Conservation (phyloP, 306 rosid species). For the Heteromeles arbutifolia region DNA sequence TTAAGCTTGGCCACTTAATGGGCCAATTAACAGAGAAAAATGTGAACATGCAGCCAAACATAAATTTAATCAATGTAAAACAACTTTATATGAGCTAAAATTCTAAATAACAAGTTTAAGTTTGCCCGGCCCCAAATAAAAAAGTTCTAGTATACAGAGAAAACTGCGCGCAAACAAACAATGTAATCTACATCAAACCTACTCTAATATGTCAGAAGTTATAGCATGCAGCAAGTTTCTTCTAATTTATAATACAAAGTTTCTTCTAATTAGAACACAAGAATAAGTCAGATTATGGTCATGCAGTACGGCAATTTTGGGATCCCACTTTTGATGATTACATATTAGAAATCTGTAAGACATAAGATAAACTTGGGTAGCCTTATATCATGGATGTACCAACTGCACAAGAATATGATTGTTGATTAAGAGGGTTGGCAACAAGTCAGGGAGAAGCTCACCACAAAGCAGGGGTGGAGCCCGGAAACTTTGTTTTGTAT, state of each 20-base stretch:
- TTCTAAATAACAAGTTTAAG: neutral
- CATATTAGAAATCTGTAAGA: neutral
- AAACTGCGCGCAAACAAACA: neutral
- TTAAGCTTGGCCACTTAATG: neutral
- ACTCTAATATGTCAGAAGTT: neutral
- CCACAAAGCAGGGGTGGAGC: neutral
- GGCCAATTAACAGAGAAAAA: neutral
- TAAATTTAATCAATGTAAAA: neutral
- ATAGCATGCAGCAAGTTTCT: neutral
- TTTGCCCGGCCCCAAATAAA: neutral
- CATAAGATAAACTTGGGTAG: neutral
- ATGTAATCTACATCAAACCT: neutral
- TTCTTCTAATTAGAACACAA: neutral
- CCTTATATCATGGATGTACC: neutral
- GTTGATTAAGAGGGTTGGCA: neutral
- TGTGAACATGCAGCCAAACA: neutral
- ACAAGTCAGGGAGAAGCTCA: neutral
- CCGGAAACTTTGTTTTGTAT: neutral
- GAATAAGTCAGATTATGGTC: neutral
- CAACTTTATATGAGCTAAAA: neutral
- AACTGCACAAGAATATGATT: neutral
- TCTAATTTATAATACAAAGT: neutral
- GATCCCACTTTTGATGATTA: neutral
- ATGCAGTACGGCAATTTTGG: neutral
- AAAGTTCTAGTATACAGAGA: neutral